phyloP scores from a whole-genome alignment of 176 grass and related monocot species.

The Ensete ventricosum region DNA sequence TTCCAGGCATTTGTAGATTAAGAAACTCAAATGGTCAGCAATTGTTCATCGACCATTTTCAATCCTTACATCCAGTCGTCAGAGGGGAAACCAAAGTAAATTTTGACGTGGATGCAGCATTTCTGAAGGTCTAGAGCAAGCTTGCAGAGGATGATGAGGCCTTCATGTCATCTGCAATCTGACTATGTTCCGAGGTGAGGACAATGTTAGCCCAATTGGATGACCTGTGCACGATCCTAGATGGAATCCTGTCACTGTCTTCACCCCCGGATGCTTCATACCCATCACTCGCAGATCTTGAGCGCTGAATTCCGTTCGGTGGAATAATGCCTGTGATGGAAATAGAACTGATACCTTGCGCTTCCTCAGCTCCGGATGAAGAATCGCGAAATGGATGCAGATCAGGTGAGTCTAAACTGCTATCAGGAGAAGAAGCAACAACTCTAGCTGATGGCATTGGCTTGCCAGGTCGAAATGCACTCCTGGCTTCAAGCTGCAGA shows the following conservation, averaged over 20 bases:
- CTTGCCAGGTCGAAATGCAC: slow-evolving; percentile 54
- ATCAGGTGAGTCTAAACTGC: slow-evolving; percentile 88
- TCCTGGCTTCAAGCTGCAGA: slow-evolving; percentile 82
- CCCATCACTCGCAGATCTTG: slow-evolving; percentile 73
- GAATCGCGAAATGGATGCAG: slow-evolving; percentile 73
- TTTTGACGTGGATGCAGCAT: neutral
- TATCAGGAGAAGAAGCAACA: slow-evolving; percentile 64
- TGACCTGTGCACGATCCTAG: slow-evolving; percentile 83
- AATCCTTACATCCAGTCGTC: neutral
- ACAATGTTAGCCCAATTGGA: slow-evolving; percentile 58
- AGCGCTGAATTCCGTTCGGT: slow-evolving; percentile 46
- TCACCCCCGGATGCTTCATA: slow-evolving; percentile 96
- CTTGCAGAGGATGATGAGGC: slow-evolving; percentile 24
- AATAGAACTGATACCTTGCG: slow-evolving; percentile 16
- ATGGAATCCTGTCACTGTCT: slow-evolving; percentile 85
- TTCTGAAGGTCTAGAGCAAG: neutral
- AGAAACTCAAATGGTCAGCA: neutral
- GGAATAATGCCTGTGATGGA: slow-evolving; percentile 30
- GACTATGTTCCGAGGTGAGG: slow-evolving; percentile 25
- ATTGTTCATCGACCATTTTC: neutral
- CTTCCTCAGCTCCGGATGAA: slow-evolving; percentile 62
- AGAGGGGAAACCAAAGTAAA: neutral
- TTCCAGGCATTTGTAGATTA: neutral
- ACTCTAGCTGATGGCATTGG: slow-evolving; percentile 37
- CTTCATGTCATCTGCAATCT: slow-evolving; percentile 19